Evolutionary conservation across 441 rosid species (phyloP).

Genomic region (Erodium texanum): DNA sequence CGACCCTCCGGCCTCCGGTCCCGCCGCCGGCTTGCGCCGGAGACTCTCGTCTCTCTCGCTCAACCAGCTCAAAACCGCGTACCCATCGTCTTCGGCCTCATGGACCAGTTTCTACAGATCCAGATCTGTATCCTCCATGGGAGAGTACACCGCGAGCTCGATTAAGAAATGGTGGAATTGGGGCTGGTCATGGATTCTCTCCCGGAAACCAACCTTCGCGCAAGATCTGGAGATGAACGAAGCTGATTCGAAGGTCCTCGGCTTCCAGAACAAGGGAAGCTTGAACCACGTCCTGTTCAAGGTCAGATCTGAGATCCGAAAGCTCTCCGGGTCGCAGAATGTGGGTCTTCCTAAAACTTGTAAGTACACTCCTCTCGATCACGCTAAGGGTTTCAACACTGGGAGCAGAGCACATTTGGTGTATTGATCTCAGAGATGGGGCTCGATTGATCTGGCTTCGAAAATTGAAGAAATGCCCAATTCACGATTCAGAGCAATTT

Average conservation of each 20-base stretch:
- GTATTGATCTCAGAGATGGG: neutral
- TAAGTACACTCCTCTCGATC: constrained; percentile 37
- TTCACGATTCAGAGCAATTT: constrained; percentile 4
- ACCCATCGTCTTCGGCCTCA: constrained; percentile 27
- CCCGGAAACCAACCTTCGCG: constrained; percentile 55
- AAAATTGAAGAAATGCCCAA: constrained; percentile 5
- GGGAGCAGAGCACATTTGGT: constrained; percentile 4
- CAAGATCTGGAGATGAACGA: constrained; percentile 76
- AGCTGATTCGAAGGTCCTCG: constrained; percentile 51
- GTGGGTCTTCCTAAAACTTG: constrained; percentile 49
- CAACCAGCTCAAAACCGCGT: constrained; percentile 29
- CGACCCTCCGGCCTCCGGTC: constrained; percentile 23
- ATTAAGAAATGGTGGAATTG: constrained; percentile 72
- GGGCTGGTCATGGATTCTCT: constrained; percentile 74
- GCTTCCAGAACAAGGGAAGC: constrained; percentile 55
- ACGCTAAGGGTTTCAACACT: constrained; percentile 29
- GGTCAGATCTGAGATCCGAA: constrained; percentile 45
- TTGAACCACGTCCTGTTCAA: constrained; percentile 67
- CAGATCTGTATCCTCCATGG: constrained; percentile 55
- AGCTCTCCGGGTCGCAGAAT: constrained; percentile 34
- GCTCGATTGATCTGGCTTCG: neutral
- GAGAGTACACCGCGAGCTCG: constrained; percentile 42
- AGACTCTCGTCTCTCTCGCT: constrained; percentile 43
- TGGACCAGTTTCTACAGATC: constrained; percentile 49
- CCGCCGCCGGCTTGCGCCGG: constrained; percentile 30